These are phyloP conservation scores for Raphidocelis subcapitata DNA, from an alignment of 139 green algal species.

Conservation along the genomic window DNA sequence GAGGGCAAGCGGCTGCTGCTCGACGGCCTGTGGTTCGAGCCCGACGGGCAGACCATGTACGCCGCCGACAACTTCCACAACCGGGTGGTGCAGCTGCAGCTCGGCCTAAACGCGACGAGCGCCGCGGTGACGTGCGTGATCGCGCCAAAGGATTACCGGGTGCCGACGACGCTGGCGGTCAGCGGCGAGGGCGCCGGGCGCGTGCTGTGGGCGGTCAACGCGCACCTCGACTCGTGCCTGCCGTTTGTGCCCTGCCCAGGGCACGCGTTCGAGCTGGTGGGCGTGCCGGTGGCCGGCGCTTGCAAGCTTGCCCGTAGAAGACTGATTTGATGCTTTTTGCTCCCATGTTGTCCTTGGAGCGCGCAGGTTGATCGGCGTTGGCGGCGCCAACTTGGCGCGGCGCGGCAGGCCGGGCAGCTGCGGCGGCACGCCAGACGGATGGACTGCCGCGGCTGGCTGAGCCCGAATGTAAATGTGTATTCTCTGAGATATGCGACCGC, in stretches of 20 bases:
- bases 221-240: constrained; percentile 21
- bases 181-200: background rate
- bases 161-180: constrained; percentile 9
- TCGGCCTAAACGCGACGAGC: background rate
- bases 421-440: too few relatives aligned
- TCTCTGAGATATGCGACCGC: too few relatives aligned
- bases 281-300: background rate
- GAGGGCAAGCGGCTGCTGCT: constrained; percentile 5
- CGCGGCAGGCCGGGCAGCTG: too few relatives aligned
- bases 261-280: constrained; percentile 17
- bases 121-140: constrained; percentile 2
- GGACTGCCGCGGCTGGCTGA: too few relatives aligned
- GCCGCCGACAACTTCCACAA: constrained; percentile 26
- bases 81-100: constrained; percentile 1
- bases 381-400: too few relatives aligned
- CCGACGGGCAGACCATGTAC: background rate
- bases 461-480: too few relatives aligned
- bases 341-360: too few relatives aligned
- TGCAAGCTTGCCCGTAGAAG: background rate
- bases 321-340: too few relatives aligned
- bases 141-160: background rate
- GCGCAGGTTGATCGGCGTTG: too few relatives aligned
- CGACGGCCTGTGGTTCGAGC: constrained; percentile 12
- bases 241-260: constrained; percentile 20
- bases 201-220: constrained; percentile 12